A percentile compares a stretch with the other conserved stretches of the same genome.
Evolutionary conservation across 192 early-diverging fungal genomes (phyloP).

Genomic region (Gaertneriomyces semiglobifer): DNA sequence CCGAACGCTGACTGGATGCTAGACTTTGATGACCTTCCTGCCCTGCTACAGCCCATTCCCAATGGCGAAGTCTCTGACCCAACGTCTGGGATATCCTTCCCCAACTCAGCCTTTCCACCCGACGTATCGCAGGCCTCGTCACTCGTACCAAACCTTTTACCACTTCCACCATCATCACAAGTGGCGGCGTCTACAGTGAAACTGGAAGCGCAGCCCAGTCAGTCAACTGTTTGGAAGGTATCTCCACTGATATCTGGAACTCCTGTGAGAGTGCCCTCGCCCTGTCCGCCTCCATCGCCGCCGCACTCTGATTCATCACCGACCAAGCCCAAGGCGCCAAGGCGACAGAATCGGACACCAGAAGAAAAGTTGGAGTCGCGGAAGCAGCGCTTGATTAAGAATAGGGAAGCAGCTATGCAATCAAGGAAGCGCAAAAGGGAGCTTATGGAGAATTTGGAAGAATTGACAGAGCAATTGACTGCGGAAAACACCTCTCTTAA

Average conservation of each 20-base stretch:
- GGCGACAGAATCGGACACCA: constrained; percentile 23
- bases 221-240: neutral
- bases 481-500: constrained; percentile 61
- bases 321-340: neutral
- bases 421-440: constrained; percentile 89
- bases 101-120: neutral
- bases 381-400: constrained; percentile 87
- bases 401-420: constrained; percentile 81
- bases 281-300: neutral
- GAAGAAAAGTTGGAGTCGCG: constrained; percentile 52
- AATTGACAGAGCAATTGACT: constrained; percentile 45
- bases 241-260: neutral
- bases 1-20: constrained; percentile 12
- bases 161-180: constrained; percentile 3
- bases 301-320: neutral
- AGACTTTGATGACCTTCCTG: constrained; percentile 14
- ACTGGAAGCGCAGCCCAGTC: neutral
- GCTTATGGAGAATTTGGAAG: constrained; percentile 72
- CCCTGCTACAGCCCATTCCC: neutral
- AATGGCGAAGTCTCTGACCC: neutral
- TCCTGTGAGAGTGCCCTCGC: neutral
- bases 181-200: neutral
- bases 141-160: neutral
- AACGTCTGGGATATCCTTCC: neutral
- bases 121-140: neutral